Percentiles rank a stretch among this genome's conserved stretches.
Evolutionary conservation across 2,329 filamentous ascomycete genomes (phyloP).

Genomic region (Neofusicoccum laricinum): DNA sequence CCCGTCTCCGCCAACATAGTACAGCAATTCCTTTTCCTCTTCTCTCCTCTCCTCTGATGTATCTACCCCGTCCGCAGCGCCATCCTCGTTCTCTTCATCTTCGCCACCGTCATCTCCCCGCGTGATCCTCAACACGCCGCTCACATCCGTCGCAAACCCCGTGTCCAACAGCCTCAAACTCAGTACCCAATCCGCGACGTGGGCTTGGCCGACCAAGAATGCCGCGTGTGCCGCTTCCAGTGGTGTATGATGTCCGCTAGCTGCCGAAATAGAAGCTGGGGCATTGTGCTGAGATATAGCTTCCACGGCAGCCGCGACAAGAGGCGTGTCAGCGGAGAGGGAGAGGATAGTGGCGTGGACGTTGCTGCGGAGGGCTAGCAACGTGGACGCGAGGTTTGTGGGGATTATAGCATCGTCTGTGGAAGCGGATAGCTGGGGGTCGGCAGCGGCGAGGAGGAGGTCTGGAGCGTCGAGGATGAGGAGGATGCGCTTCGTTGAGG

Average conservation of each 20-base stretch:
- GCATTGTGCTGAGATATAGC: constrained; percentile 22
- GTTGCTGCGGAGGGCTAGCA: constrained; percentile 44
- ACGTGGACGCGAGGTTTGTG: constrained; percentile 22
- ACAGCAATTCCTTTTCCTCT: constrained; percentile 70
- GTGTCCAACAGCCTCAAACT: constrained; percentile 77
- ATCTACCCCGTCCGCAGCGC: constrained; percentile 22
- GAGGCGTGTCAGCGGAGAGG: constrained; percentile 69
- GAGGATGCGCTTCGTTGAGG: constrained; percentile 30
- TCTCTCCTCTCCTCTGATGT: constrained; percentile 19
- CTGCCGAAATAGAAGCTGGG: not conserved
- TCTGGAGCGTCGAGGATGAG: constrained; percentile 47
- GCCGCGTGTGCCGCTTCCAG: constrained; percentile 69
- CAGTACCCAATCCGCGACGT: constrained; percentile 69
- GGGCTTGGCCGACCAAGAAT: constrained; percentile 70
- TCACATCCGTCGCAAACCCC: constrained; percentile 85
- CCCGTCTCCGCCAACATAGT: constrained; percentile 76
- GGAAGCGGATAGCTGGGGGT: constrained; percentile 16
- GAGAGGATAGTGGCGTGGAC: constrained; percentile 66
- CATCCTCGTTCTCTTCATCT: constrained; percentile 34
- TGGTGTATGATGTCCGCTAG: constrained; percentile 48
- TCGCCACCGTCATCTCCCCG: constrained; percentile 48
- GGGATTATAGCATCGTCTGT: constrained; percentile 18
- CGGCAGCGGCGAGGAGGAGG: constrained; percentile 40
- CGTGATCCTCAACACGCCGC: constrained; percentile 78
- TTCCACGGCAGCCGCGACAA: constrained; percentile 53